Evolutionary conservation across 176 grass and related monocot species (phyloP).

Genomic region (Juncus effusus): DNA sequence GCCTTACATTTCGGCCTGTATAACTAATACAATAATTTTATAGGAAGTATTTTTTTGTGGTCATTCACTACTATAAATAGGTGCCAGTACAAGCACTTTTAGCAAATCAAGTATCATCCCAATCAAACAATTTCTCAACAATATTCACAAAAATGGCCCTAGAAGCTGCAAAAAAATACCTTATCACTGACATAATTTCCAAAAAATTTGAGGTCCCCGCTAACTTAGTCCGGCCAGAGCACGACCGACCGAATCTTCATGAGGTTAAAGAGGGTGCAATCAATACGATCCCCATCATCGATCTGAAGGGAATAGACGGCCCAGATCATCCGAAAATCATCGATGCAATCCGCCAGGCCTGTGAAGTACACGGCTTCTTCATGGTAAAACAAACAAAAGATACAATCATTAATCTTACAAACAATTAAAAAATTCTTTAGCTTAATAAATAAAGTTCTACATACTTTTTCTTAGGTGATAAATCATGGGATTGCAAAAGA

Average conservation of each 20-base stretch:
- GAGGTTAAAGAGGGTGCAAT: slow-evolving; percentile 35
- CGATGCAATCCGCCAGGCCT: slow-evolving; percentile 50
- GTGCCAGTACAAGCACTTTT: too few relatives aligned
- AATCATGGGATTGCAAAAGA: slow-evolving; percentile 63
- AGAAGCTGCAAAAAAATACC: slow-evolving; percentile 23
- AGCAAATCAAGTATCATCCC: neutral
- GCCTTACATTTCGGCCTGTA: too few relatives aligned
- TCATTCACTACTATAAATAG: too few relatives aligned
- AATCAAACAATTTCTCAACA: neutral
- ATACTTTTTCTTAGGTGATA: slow-evolving; percentile 37
- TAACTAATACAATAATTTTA: too few relatives aligned
- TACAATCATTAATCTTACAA: neutral
- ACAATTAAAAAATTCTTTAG: neutral
- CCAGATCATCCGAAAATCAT: slow-evolving; percentile 36
- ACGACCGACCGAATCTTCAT: slow-evolving; percentile 61
- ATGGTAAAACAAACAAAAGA: slow-evolving; percentile 39
- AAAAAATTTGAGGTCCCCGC: slow-evolving; percentile 24
- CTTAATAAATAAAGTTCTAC: neutral
- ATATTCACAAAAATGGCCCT: slow-evolving; percentile 24
- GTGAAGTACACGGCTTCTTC: slow-evolving; percentile 66
- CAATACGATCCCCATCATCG: slow-evolving; percentile 52
- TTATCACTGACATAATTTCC: slow-evolving; percentile 37
- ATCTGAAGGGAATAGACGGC: slow-evolving; percentile 46
- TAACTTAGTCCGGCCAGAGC: slow-evolving; percentile 47
- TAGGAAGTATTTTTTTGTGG: too few relatives aligned